phyloP scores from a whole-genome alignment of 352 stramenopile genomes.

The Blastocystis sp. region DNA sequence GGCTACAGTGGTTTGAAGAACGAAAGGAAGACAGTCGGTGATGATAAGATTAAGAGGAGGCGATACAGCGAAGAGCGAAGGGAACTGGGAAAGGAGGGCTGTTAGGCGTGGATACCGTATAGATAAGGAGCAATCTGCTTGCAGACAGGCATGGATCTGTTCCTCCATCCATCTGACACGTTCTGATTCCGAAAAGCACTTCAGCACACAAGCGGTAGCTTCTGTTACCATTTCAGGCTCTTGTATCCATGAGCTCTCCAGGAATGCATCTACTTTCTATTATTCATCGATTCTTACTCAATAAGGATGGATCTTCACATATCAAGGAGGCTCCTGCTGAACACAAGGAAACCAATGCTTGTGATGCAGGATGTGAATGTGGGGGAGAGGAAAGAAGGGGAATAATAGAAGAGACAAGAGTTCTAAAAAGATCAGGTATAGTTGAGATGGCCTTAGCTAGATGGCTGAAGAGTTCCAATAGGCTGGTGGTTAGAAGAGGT shows the following conservation, averaged over 20 bases:
- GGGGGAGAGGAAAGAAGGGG: background rate
- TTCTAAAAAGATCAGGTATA: background rate
- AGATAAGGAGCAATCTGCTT: too few relatives aligned
- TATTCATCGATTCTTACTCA: too few relatives aligned
- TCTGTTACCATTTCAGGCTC: background rate
- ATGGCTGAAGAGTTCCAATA: background rate
- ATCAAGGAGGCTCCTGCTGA: background rate
- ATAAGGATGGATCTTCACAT: background rate
- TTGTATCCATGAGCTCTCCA: too few relatives aligned
- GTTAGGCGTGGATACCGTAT: too few relatives aligned
- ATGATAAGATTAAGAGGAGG: too few relatives aligned
- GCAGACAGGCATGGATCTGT: background rate
- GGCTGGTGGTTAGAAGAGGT: background rate
- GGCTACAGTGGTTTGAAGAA: too few relatives aligned
- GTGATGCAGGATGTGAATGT: background rate
- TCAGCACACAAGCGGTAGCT: background rate
- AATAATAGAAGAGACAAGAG: background rate
- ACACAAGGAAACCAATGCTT: background rate
- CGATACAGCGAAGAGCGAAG: too few relatives aligned
- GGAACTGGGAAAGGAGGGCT: too few relatives aligned
- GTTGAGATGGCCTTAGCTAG: conserved; percentile 30
- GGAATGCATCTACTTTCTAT: too few relatives aligned
- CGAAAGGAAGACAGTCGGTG: too few relatives aligned
- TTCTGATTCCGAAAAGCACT: background rate
- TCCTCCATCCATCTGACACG: background rate